These are phyloP conservation scores for Dentipellis fragilis DNA, from an alignment of 768 basidiomycete genomes.

Conservation along the genomic window DNA sequence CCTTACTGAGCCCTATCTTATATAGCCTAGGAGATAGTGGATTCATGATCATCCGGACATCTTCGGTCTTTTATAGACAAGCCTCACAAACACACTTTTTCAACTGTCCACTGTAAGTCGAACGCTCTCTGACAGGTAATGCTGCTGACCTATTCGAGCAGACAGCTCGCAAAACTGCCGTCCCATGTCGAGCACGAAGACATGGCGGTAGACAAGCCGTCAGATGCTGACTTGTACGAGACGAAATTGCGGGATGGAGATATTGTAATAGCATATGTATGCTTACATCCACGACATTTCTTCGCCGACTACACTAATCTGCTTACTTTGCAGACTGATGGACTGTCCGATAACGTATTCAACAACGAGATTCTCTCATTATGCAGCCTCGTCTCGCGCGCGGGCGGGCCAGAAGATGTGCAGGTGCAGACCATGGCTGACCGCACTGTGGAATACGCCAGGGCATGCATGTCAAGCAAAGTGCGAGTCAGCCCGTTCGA, in stretches of 20 bases:
- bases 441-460: conserved; percentile 59
- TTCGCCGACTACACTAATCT: background rate
- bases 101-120: conserved; percentile 31
- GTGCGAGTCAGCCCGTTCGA: conserved; percentile 66
- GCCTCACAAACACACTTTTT: conserved; percentile 33
- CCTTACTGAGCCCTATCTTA: conserved; percentile 4
- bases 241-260: conserved; percentile 43
- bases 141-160: conserved; percentile 5
- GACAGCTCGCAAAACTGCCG: conserved; percentile 29
- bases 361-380: conserved; percentile 61
- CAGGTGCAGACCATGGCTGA: conserved; percentile 67
- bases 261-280: conserved; percentile 39
- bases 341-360: conserved; percentile 50
- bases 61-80: conserved; percentile 45
- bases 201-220: conserved; percentile 27
- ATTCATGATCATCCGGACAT: conserved; percentile 60
- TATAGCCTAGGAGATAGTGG: conserved; percentile 72
- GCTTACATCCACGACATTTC: conserved; percentile 8
- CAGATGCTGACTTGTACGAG: conserved; percentile 34
- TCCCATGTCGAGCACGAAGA: conserved; percentile 13
- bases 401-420: conserved; percentile 35
- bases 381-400: conserved; percentile 46
- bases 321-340: conserved; percentile 36
- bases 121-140: conserved; percentile 19
- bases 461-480: conserved; percentile 58